phyloP scores from a whole-genome alignment of 2,329 filamentous ascomycete genomes.

The Epichloe glyceriae region DNA sequence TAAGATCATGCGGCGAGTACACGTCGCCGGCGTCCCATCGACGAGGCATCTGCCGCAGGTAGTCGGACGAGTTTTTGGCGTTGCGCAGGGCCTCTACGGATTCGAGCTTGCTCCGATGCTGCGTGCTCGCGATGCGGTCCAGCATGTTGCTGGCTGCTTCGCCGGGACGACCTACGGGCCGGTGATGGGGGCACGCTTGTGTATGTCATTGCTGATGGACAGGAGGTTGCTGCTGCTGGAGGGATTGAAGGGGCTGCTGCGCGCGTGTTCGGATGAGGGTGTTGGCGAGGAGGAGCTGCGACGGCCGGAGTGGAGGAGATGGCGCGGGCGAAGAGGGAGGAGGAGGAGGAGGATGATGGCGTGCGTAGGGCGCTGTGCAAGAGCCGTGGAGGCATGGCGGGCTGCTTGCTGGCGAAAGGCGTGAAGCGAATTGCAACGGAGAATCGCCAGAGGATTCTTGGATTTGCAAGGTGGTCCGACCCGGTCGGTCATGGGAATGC shows the following conservation, averaged over 20 bases:
- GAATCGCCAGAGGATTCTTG: not conserved
- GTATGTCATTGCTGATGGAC: constrained; percentile 11
- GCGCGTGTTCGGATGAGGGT: not conserved
- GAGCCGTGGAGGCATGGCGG: constrained; percentile 29
- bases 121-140: constrained; percentile 17
- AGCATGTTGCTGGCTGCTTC: constrained; percentile 18
- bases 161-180: constrained; percentile 6
- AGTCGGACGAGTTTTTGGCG: constrained; percentile 34
- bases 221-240: constrained; percentile 10
- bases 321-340: constrained; percentile 12
- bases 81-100: constrained; percentile 16
- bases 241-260: not conserved
- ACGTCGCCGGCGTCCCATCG: constrained; percentile 69
- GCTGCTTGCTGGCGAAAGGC: not conserved
- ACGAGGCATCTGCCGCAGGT: constrained; percentile 52
- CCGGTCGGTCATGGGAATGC: no score
- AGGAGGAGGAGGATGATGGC: not conserved
- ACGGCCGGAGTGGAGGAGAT: constrained; percentile 18
- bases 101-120: constrained; percentile 22
- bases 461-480: not conserved
- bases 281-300: constrained; percentile 14
- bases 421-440: not conserved
- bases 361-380: constrained; percentile 14
- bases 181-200: constrained; percentile 2
- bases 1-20: constrained; percentile 82